Evolutionary conservation across 2,329 filamentous ascomycete genomes (phyloP), one percentile per base, ranked within the genome.

Genomic region (Macroventuria anomochaeta): DNA sequence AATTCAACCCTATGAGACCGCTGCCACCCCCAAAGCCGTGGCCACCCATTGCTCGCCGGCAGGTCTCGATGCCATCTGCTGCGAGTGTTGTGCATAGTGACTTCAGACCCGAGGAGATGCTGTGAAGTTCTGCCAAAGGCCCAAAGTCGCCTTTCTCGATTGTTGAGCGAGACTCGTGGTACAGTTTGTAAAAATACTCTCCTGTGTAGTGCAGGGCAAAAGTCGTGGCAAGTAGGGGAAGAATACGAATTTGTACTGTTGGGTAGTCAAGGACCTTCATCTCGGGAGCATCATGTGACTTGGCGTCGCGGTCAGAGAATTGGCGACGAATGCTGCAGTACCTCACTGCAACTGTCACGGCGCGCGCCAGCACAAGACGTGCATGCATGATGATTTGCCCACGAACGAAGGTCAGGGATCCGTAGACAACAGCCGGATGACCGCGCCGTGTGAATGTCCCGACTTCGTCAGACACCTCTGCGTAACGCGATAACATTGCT

Each of bases 1-100:
- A 74, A 59, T 83, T 81, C 31, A 82, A 69, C 25, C 81, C 79
- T 10, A 83, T 78, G 26, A 83, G 75, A 2, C 81, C 81, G 61
- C 79, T 82, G 1, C 77, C 79, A 15, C 79, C 80, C 3, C 80
- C 79, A 58, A 82, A 83, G 0, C 81, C 81, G 63, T 83, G 81
- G 0, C 81, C 81, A 15, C 81, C 81, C 75, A 83, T 77, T 5
- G 81, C 80, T 37, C 81, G 70, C 26, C 81, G 76, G 59, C 81
- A 83, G 0, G 76, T 82, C 61, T 83, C 81, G 43, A 83, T 83
- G 0, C 81, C 80, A 60, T 82, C 80, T 3, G 81, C 81, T 8
- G 80, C 79, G 8, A 83, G 69, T 48, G 76, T 81, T 0, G 81
- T 83, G 53, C 81, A 83, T 15, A 83, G 62, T 57, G 79, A 82